Evolutionary conservation across 2,329 filamentous ascomycete genomes (phyloP), one percentile per base, ranked within the genome.

Genomic region (Rutstroemia sp.): DNA sequence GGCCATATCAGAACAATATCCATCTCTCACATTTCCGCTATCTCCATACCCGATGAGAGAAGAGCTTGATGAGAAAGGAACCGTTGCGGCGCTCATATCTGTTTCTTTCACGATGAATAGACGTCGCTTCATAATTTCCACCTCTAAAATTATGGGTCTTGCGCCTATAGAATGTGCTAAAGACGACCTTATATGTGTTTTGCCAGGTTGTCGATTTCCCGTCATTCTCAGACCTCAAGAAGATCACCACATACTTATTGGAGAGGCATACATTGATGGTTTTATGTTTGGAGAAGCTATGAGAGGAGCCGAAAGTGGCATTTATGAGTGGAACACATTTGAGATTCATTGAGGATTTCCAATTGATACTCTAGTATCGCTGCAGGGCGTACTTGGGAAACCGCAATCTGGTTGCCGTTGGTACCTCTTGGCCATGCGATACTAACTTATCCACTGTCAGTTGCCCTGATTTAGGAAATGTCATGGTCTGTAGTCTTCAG

Each of bases 201-300:
- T 68, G 14, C 54, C 61, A 48, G 65, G 66, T 5, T 68, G 66
- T 44, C 61, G 56, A 37, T 65, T 60, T 49, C 66, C 66, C 6
- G 62, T 68, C 18, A 37, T 67, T 19, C 56, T 67, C 30, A 61
- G 62, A 49, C 39, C 18, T 18, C 37, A 49, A 14, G 56, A 54
- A 8, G 51, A 55, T 3, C 42, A 58, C 19, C 64, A 61, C 49
- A 44, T 51, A 3, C 34, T 67, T n/a, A 45, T 68, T 23, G 66
- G 66, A 8, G 65, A 67, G 41, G 63, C 58, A 18, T 69, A 67
- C 56, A 50, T 66, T 23, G 61, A 66, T 58, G 64, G 61, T 1
- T 59, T 61, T 27, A 68, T 68, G 65, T 46, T 62, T 54, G 65
- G 64, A 9, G 57, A 67, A 44, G 66, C 60, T 21, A 58, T 66